Base-by-base conservation (phyloP, 2,329 filamentous ascomycete species). In the Sarocladium brachiariae region DNA sequence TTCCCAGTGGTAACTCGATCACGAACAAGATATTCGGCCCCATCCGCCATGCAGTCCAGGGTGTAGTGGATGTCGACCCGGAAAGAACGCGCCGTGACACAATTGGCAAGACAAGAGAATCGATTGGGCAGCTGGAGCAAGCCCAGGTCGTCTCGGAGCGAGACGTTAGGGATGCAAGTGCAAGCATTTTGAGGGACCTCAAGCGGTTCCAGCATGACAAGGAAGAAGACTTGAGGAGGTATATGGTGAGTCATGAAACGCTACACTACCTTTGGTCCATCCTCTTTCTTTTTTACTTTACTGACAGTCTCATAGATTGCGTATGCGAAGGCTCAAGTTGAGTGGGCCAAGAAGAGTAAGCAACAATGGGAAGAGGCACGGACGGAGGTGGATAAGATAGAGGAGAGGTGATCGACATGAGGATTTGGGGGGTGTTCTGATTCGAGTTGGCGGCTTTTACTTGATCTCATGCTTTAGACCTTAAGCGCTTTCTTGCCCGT, bases 201-300 rank as follows among this genome's bases (percentile, higher is more conserved):
- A 89, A 90, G 71, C 77, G 93, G 54, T 99, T 99, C 69, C 95
- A 99, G 68, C 76, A 76, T 53, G 91, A 97, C 69, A 99, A 99
- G 69, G 95, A 99, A 70, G 89, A 92, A 48, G 93, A 99, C 65
- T 67, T 99, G 61, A 85, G 84, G 63, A 82, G 88, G 55, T 97
- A 97, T 66, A 99, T 99, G 93, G 93, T 96, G 73, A 71, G 87
- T 70, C 24, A n/a, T n/a, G n/a, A n/a, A n/a, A n/a, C n/a, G n/a
- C n/a, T n/a, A n/a, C n/a, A n/a, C n/a, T n/a, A n/a, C n/a, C n/a
- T n/a, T n/a, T n/a, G n/a, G n/a, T n/a, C n/a, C n/a, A n/a, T n/a
- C n/a, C n/a, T n/a, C n/a, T n/a, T n/a, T n/a, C n/a, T n/a, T n/a
- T n/a, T n/a, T n/a, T n/a, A n/a, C n/a, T n/a, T n/a, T n/a, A 49